Percentiles rank a stretch among this genome's conserved stretches.
Conservation (phyloP, 2,329 filamentous ascomycete species). For the Trichoderma semiorbis region DNA sequence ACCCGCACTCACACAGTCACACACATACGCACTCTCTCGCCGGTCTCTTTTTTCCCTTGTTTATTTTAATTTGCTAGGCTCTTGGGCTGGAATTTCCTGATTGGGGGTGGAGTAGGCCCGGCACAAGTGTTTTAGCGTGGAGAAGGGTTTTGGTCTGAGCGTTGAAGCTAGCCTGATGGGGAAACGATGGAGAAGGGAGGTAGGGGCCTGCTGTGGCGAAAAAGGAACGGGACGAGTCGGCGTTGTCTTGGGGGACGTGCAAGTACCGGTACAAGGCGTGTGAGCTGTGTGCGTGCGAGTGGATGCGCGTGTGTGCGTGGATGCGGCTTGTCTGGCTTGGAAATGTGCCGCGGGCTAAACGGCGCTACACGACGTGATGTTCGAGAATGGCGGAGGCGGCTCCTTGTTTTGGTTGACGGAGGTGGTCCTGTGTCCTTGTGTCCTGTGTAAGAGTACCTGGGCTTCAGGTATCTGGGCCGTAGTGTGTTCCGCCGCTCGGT, state of each 20-base stretch:
- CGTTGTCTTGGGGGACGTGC: neutral
- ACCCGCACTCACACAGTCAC: neutral
- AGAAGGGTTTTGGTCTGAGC: neutral
- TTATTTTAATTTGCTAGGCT: constrained; percentile 1
- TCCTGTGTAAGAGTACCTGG: neutral
- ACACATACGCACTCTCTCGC: neutral
- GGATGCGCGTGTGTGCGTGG: neutral
- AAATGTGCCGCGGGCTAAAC: constrained; percentile 11
- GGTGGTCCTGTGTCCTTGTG: neutral
- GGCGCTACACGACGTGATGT: constrained; percentile 5
- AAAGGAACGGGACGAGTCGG: constrained; percentile 14
- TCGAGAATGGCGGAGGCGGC: constrained; percentile 2
- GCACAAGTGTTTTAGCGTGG: constrained; percentile 15
- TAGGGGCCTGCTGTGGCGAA: constrained; percentile 1
- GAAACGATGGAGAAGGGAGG: constrained; percentile 13
- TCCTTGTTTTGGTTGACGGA: neutral
- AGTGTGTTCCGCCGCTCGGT: neutral
- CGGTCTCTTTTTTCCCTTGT: neutral
- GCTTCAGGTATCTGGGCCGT: neutral
- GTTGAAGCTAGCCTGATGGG: constrained; percentile 1
- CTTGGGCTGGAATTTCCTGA: constrained; percentile 19
- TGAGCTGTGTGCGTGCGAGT: neutral
- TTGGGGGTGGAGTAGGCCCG: constrained; percentile 17
- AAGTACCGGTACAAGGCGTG: neutral
- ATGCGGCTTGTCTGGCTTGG: neutral